These are phyloP conservation scores for Fusarium torulosum DNA, from an alignment of 2,329 filamentous ascomycete genomes.

Conservation along the genomic window DNA sequence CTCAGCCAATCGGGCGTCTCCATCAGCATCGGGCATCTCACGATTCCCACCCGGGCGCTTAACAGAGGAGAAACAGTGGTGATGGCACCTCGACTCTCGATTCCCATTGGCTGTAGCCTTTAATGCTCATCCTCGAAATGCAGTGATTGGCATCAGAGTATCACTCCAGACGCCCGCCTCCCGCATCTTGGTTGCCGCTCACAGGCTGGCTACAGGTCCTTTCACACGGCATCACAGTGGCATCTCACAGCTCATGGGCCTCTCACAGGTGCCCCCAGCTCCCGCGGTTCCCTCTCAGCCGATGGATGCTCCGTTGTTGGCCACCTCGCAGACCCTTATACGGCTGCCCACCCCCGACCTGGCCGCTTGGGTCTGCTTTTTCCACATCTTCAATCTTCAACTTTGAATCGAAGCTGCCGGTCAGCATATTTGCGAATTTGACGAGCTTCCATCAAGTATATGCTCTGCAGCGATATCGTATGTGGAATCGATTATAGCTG, in stretches of 20 bases:
- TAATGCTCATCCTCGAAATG: conserved; percentile 23
- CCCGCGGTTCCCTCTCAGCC: conserved; percentile 16
- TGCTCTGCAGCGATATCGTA: conserved; percentile 19
- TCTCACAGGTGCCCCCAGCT: conserved; percentile 15
- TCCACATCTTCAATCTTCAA: conserved; percentile 23
- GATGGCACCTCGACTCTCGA: conserved; percentile 29
- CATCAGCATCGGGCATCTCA: conserved; percentile 33
- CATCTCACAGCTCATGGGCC: conserved; percentile 11
- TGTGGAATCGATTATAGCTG: conserved; percentile 42
- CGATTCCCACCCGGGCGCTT: conserved; percentile 51
- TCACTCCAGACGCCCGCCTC: conserved; percentile 42
- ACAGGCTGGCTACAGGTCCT: conserved; percentile 31
- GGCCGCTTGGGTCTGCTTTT: conserved; percentile 11
- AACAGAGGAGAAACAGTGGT: conserved; percentile 40
- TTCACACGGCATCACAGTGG: conserved; percentile 35
- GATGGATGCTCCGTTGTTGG: conserved; percentile 17
- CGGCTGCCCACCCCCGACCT: conserved; percentile 43
- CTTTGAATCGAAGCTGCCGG: conserved; percentile 30
- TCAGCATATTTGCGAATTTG: conserved; percentile 27
- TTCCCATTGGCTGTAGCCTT: conserved; percentile 47
- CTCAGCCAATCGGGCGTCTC: conserved; percentile 47
- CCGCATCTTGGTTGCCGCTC: conserved; percentile 24
- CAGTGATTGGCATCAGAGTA: conserved; percentile 35
- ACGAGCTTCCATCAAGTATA: conserved; percentile 10
- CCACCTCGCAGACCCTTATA: conserved; percentile 48